Conservation (phyloP, 768 basidiomycete species). For the Ramaria sp. region DNA sequence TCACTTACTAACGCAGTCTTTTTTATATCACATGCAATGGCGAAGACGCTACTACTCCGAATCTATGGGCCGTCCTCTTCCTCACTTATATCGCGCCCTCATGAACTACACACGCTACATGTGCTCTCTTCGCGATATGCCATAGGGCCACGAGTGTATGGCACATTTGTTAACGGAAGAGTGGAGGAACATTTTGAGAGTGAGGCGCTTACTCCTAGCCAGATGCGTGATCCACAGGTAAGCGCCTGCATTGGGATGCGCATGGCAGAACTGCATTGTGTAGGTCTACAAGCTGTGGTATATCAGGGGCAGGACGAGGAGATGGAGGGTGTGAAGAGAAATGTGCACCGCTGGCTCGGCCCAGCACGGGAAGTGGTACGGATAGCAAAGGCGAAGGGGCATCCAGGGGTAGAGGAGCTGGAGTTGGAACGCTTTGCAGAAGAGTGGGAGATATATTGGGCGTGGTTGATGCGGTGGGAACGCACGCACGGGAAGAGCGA, state of each 20-base stretch:
- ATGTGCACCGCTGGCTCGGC: conserved; percentile 60
- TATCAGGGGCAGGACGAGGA: conserved; percentile 27
- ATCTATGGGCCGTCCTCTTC: conserved; percentile 87
- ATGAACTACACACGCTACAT: conserved; percentile 82
- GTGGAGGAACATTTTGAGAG: conserved; percentile 95
- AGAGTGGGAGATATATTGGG: conserved; percentile 59
- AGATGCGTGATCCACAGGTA: conserved; percentile 64
- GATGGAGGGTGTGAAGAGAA: conserved; percentile 44
- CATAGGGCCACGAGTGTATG: conserved; percentile 86
- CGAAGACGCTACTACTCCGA: conserved; percentile 71
- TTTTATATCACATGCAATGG: conserved; percentile 52
- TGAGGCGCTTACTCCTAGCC: conserved; percentile 60
- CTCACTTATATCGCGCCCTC: conserved; percentile 75
- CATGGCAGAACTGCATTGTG: conserved; percentile 93
- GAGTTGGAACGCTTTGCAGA: conserved; percentile 52
- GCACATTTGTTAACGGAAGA: conserved; percentile 92
- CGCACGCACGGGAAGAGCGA: conserved; percentile 45
- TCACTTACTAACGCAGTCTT: conserved; percentile 94
- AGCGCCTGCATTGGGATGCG: conserved; percentile 85
- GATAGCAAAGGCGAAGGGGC: conserved; percentile 32
- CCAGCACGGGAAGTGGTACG: conserved; percentile 66
- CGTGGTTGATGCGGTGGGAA: conserved; percentile 57
- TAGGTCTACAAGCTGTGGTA: conserved; percentile 66
- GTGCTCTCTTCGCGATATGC: conserved; percentile 78
- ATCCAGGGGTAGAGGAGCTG: conserved; percentile 27